Base-by-base conservation (phyloP, 2,329 filamentous ascomycete species). In the Botrytis fragariae region DNA sequence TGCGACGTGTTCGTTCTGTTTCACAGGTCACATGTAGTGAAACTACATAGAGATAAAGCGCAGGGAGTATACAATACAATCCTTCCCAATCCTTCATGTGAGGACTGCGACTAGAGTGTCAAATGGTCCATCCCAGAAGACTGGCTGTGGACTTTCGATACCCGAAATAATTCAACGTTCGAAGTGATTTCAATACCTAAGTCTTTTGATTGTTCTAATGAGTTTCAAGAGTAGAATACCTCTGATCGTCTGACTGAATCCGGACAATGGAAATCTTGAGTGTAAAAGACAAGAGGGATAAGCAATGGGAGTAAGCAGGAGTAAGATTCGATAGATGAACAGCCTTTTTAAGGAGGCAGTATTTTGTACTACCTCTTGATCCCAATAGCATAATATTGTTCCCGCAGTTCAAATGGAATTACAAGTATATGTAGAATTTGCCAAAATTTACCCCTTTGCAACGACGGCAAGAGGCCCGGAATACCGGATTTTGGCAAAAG, bases 1-100 rank as follows among this genome's bases (percentile, higher is more conserved):
- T 57, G 35, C 48, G 48, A 68, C 65, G 65, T 68, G 65, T 57
- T 32, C 65, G 25, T 57, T 57, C n/a, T 14, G 25, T 22, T 39
- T 57, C 51, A 32, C 12, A 48, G 22, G 63, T 65, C 44, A 65
- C 45, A 48, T 65, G 62, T 22, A 29, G 25, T 20, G 32, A 25
- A 35, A 48, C 20, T 48, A 48, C 42, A 48, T 29, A 14, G 42
- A 64, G 12, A 18, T 65, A 25, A 48, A 32, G 18, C 42, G 32
- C 16, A 37, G 22, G 45, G 64, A 51, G 64, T 18, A 54, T 14
- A 29, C 32, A 42, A 18, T n/a, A 29, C 35, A 39, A 68, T 35
- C 45, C 9, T 35, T 54, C 35, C 35, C 20, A 39, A 54, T 42
- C 18, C 8, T 57, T 42, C 6, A 18, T 20, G 39, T 32, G 25